Conservation (phyloP, 164 flowering plant genomes). For the Brasenia schreberi region DNA sequence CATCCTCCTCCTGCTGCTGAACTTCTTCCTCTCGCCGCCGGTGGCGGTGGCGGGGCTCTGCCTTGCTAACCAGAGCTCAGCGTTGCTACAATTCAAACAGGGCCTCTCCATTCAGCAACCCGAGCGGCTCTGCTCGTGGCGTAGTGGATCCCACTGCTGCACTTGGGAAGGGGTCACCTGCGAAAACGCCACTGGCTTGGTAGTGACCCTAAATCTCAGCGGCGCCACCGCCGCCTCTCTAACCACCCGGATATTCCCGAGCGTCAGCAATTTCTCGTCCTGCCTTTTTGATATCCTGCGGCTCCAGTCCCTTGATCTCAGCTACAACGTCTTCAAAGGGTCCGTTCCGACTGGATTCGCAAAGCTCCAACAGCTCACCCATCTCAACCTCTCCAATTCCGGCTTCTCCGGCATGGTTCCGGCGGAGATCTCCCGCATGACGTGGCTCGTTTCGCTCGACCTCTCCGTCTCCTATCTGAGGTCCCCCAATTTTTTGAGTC, state of each 20-base stretch:
- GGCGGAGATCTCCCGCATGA: slow-evolving; percentile 1
- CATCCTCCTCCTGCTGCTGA: no score
- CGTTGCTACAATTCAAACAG: neutral
- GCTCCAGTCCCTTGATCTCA: slow-evolving; percentile 14
- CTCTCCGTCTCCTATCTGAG: neutral
- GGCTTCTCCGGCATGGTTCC: slow-evolving; percentile 21
- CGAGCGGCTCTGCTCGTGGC: neutral
- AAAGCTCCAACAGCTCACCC: slow-evolving; percentile 5
- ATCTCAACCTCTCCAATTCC: slow-evolving; percentile 14
- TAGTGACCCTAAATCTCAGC: slow-evolving; percentile 9
- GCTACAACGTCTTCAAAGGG: slow-evolving; percentile 13
- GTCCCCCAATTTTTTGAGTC: neutral
- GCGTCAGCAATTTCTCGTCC: neutral
- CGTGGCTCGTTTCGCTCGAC: slow-evolving; percentile 12
- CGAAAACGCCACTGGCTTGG: neutral
- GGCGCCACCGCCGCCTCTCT: neutral
- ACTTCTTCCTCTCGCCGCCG: no score
- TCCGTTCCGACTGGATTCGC: slow-evolving; percentile 12
- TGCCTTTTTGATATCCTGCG: neutral
- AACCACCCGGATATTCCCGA: neutral
- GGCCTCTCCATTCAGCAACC: neutral
- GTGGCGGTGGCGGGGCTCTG: neutral
- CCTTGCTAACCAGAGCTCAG: slow-evolving; percentile 9
- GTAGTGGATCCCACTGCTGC: neutral
- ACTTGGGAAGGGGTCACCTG: slow-evolving; percentile 1